phyloP scores from a whole-genome alignment of 768 basidiomycete species.

The Rhodocollybia butyracea region DNA sequence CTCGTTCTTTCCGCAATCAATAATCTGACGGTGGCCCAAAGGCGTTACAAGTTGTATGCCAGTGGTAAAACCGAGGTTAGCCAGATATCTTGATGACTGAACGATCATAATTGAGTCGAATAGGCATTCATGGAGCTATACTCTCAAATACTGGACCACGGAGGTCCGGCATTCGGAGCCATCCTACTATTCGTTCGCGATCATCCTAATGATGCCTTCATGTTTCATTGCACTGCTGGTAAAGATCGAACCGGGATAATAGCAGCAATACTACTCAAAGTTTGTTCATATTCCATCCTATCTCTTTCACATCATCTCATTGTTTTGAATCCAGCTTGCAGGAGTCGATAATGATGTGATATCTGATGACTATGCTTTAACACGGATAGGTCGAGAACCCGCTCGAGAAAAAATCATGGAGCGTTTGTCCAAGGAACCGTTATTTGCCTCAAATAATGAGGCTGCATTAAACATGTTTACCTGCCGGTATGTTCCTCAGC shows the following conservation, averaged over 20 bases:
- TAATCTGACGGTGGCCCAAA: slow-evolving; percentile 20
- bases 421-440: slow-evolving; percentile 64
- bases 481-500: slow-evolving; percentile 56
- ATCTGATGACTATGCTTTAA: slow-evolving; percentile 74
- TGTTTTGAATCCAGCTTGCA: slow-evolving; percentile 47
- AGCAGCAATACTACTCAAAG: slow-evolving; percentile 70
- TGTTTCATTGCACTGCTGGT: slow-evolving; percentile 85
- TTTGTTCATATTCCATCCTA: slow-evolving; percentile 23
- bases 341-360: slow-evolving; percentile 65
- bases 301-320: neutral
- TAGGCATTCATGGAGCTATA: slow-evolving; percentile 82
- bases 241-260: slow-evolving; percentile 81
- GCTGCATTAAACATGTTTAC: slow-evolving; percentile 84
- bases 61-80: slow-evolving; percentile 77
- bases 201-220: slow-evolving; percentile 55
- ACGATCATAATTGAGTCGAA: neutral
- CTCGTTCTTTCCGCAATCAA: neutral
- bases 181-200: slow-evolving; percentile 76
- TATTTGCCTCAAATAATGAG: slow-evolving; percentile 70
- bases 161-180: slow-evolving; percentile 60
- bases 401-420: slow-evolving; percentile 67
- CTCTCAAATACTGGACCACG: slow-evolving; percentile 77
- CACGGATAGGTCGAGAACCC: slow-evolving; percentile 77
- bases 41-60: slow-evolving; percentile 72
- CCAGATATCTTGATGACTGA: neutral